Percentiles rank a stretch among this genome's conserved stretches.
These are phyloP conservation scores for Fusarium buharicum DNA, from an alignment of 2,329 filamentous ascomycete species.

Conservation along the genomic window DNA sequence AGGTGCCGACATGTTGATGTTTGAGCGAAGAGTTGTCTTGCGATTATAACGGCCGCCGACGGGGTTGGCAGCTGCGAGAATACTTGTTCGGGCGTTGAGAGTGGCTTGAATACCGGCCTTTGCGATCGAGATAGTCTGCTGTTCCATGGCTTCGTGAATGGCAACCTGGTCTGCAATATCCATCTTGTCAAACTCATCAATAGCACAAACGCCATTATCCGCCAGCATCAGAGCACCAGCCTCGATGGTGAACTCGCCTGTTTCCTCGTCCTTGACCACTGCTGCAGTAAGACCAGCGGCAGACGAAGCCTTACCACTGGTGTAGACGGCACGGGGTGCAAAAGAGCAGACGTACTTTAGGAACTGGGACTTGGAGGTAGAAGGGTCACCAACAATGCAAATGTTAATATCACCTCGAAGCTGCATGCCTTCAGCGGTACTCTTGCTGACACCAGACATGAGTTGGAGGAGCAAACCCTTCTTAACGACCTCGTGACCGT, in stretches of 20 bases:
- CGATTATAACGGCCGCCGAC: constrained; percentile 97
- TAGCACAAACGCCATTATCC: constrained; percentile 96
- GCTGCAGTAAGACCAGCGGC: constrained; percentile 97
- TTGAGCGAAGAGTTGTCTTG: constrained; percentile 90
- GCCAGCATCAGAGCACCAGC: constrained; percentile 97
- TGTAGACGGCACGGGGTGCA: constrained; percentile 96
- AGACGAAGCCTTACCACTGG: constrained; percentile 95
- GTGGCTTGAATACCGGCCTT: constrained; percentile 99
- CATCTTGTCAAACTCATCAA: constrained; percentile 99
- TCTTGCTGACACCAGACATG: constrained; percentile 94
- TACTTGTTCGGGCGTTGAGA: constrained; percentile 92
- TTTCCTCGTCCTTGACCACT: constrained; percentile 98
- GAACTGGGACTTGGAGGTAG: constrained; percentile 97
- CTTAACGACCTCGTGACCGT: constrained; percentile 97
- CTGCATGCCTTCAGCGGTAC: constrained; percentile 92
- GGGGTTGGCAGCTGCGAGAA: constrained; percentile 95
- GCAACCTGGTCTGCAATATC: constrained; percentile 96
- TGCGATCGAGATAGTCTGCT: constrained; percentile 98
- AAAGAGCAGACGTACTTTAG: constrained; percentile 98
- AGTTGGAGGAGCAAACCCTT: constrained; percentile 94
- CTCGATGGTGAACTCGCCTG: constrained; percentile 98
- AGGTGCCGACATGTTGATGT: constrained; percentile 98
- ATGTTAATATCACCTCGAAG: constrained; percentile 98
- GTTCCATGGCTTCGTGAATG: constrained; percentile 99
- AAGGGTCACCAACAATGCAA: constrained; percentile 96